Conservation (phyloP, 2,329 filamentous ascomycete species). For the Neurospora crassa region DNA sequence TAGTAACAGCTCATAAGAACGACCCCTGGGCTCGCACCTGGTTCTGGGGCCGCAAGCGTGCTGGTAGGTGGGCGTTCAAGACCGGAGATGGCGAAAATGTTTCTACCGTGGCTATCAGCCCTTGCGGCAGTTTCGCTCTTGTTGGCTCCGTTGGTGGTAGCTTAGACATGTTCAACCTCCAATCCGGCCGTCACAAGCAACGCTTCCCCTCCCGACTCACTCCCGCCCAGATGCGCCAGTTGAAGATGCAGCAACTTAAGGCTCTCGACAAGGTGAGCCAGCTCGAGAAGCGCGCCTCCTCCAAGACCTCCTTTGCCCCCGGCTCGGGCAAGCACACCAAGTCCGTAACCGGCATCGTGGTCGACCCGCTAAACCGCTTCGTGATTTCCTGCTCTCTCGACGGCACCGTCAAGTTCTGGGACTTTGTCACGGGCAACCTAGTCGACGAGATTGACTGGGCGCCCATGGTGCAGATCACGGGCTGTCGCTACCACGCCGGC, state of each 20-base stretch:
- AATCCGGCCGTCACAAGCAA: constrained; percentile 82
- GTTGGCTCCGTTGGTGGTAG: constrained; percentile 75
- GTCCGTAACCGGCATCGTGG: constrained; percentile 73
- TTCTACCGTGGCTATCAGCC: constrained; percentile 75
- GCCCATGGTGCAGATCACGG: constrained; percentile 64
- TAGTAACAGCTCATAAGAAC: constrained; percentile 83
- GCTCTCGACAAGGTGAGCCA: constrained; percentile 49
- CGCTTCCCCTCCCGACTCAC: constrained; percentile 75
- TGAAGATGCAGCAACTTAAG: constrained; percentile 56
- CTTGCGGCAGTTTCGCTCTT: constrained; percentile 88
- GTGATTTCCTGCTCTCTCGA: constrained; percentile 83
- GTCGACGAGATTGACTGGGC: constrained; percentile 77
- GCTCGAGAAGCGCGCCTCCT: constrained; percentile 33
- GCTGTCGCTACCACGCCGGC: constrained; percentile 68
- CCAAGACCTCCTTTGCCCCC: constrained; percentile 31
- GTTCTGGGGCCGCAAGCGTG: constrained; percentile 95
- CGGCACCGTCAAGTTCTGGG: constrained; percentile 96
- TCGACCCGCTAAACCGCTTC: constrained; percentile 81
- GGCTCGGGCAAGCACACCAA: constrained; percentile 68
- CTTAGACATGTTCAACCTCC: constrained; percentile 93
- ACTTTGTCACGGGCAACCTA: constrained; percentile 75
- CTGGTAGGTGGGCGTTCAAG: constrained; percentile 85
- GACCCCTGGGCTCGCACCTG: constrained; percentile 84
- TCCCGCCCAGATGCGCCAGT: constrained; percentile 65
- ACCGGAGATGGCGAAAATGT: constrained; percentile 79